These are phyloP conservation scores for Acanthamoeba triangularis DNA, from an alignment of 208 protist species.

Conservation along the genomic window DNA sequence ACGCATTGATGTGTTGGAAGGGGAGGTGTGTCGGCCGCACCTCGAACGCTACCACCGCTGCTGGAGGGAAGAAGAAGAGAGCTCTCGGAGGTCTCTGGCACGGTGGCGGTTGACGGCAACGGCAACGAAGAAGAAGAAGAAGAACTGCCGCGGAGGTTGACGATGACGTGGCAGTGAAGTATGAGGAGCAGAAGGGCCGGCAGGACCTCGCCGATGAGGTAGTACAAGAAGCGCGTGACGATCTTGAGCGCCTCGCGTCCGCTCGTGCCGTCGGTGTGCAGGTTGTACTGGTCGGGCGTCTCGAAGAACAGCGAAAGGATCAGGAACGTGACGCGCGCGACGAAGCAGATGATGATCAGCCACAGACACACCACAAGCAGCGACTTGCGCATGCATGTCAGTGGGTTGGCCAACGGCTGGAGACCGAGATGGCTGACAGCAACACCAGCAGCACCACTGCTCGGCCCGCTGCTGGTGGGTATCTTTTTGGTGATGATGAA, in stretches of 20 bases:
- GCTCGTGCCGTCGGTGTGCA: not conserved
- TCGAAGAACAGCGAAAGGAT: conserved; percentile 6
- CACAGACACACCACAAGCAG: not conserved
- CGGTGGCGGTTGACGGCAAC: too few relatives aligned
- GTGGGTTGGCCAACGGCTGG: not conserved
- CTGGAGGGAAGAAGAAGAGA: not conserved
- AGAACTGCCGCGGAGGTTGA: not conserved
- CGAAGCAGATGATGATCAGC: not conserved
- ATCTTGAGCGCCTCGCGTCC: not conserved
- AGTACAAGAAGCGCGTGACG: conserved; percentile 1
- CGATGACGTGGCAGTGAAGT: not conserved
- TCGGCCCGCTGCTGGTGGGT: too few relatives aligned
- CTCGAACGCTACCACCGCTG: not conserved
- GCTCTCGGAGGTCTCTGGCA: not conserved
- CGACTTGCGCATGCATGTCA: not conserved
- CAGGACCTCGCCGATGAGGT: not conserved
- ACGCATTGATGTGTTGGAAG: not conserved
- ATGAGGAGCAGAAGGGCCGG: not conserved
- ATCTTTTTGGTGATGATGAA: not conserved
- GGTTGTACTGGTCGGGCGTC: conserved; percentile 50
- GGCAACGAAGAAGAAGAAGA: too few relatives aligned
- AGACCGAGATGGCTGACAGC: not conserved
- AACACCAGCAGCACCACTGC: too few relatives aligned
- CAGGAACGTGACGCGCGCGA: not conserved
- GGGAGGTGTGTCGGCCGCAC: not conserved